A percentile compares a stretch with the other conserved stretches of the same genome.
These are phyloP conservation scores for Aspergillus ochraceoroseus DNA, from an alignment of 2,329 filamentous ascomycete species.

Conservation along the genomic window DNA sequence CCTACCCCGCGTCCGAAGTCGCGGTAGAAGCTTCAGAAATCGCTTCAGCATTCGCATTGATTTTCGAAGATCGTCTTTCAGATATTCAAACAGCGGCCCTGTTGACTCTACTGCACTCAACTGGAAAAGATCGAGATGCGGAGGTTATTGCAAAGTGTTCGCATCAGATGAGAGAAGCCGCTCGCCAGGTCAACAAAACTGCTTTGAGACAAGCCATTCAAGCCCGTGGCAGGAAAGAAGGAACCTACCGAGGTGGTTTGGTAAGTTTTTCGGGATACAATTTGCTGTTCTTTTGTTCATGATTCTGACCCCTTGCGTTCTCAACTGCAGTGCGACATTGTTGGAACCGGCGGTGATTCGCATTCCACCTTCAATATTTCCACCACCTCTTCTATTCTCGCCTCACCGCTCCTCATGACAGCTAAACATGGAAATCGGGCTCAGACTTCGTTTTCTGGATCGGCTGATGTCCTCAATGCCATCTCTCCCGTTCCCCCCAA, in stretches of 20 bases:
- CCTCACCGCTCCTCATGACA: conserved; percentile 75
- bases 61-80: conserved; percentile 87
- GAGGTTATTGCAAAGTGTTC: conserved; percentile 85
- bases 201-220: conserved; percentile 59
- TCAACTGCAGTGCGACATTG: conserved; percentile 71
- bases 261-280: conserved; percentile 50
- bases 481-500: conserved; percentile 68
- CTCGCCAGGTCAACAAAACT: conserved; percentile 63
- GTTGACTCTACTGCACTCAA: conserved; percentile 88
- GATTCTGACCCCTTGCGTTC: background rate
- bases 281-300: background rate
- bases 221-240: conserved; percentile 59
- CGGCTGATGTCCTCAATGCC: conserved; percentile 79
- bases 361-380: conserved; percentile 99
- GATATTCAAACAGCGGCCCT: conserved; percentile 81
- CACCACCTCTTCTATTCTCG: conserved; percentile 88
- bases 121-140: conserved; percentile 72
- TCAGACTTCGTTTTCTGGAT: conserved; percentile 91
- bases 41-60: conserved; percentile 79
- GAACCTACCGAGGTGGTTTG: conserved; percentile 74
- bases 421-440: conserved; percentile 96
- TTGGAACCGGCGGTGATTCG: conserved; percentile 91
- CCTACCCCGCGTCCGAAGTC: conserved; percentile 42
- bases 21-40: conserved; percentile 72
- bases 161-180: conserved; percentile 73